Evolutionary conservation across 495 filamentous ascomycete species (phyloP).

Genomic region (Podospora bellae-mahoneyi): DNA sequence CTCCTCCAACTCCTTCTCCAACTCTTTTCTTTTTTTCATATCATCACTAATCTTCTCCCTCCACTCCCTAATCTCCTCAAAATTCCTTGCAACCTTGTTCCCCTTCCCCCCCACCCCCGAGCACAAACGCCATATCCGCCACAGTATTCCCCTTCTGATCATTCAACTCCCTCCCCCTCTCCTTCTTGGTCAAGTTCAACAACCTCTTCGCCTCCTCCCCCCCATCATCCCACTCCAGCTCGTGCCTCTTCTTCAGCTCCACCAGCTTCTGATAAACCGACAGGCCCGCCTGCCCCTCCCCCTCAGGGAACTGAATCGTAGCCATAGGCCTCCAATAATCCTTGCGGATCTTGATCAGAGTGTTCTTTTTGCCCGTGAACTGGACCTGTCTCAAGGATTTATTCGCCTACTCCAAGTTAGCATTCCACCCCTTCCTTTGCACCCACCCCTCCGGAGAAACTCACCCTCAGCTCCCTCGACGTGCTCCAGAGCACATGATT

Average conservation of each 20-base stretch:
- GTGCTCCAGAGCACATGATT: neutral
- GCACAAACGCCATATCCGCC: conserved; percentile 80
- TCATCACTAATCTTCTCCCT: conserved; percentile 19
- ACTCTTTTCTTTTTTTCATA: conserved; percentile 21
- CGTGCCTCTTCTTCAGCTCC: conserved; percentile 73
- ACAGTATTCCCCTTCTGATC: conserved; percentile 85
- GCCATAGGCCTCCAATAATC: conserved; percentile 88
- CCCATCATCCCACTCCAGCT: conserved; percentile 55
- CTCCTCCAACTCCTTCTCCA: conserved; percentile 29
- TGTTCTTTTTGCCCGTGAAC: conserved; percentile 87
- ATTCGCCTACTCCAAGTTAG: conserved; percentile 51
- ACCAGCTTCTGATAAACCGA: conserved; percentile 74
- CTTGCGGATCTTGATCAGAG: conserved; percentile 73
- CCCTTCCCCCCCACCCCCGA: conserved; percentile 52
- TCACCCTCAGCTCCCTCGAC: neutral
- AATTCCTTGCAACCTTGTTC: conserved; percentile 44
- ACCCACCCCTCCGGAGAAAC: neutral
- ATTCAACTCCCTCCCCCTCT: conserved; percentile 65
- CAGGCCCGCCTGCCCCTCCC: conserved; percentile 57
- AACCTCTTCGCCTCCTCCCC: conserved; percentile 28
- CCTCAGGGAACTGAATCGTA: conserved; percentile 61
- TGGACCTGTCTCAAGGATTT: conserved; percentile 69
- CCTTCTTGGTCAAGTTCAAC: conserved; percentile 44
- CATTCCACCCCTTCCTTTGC: neutral
- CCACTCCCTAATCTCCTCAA: conserved; percentile 24